phyloP scores from a whole-genome alignment of 31 red algal species.

The Bonnemaisonia californica region DNA sequence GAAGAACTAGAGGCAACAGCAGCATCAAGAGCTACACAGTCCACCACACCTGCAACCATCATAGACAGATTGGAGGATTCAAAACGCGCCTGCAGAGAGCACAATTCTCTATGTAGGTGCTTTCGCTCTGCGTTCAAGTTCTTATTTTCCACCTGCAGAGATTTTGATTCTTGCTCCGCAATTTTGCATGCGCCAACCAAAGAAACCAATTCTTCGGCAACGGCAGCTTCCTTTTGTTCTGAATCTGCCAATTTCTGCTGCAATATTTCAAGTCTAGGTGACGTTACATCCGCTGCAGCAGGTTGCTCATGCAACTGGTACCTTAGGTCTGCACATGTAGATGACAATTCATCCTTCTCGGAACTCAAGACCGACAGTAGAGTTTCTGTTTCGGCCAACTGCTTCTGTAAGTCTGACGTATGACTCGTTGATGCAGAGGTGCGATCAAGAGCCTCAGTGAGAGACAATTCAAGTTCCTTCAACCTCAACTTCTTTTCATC shows the following conservation, averaged over 20 bases:
- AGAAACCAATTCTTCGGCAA: background rate
- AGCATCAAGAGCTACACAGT: background rate
- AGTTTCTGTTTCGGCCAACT: conserved; percentile 25
- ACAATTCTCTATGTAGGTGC: background rate
- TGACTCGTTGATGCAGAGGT: background rate
- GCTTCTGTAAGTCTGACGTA: conserved; percentile 12
- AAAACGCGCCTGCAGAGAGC: background rate
- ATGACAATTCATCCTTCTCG: background rate
- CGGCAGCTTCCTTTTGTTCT: background rate
- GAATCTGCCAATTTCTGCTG: conserved; percentile 11
- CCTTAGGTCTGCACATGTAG: background rate
- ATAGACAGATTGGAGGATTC: background rate
- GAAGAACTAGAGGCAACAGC: background rate
- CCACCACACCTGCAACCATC: background rate
- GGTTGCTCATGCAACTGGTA: background rate
- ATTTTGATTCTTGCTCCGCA: conserved; percentile 5
- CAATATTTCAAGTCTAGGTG: background rate
- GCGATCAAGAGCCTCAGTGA: conserved; percentile 1
- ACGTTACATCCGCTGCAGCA: background rate
- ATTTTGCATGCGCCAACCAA: conserved; percentile 9
- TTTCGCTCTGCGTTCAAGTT: background rate
- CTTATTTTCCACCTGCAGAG: background rate
- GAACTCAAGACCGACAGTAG: conserved; percentile 17
- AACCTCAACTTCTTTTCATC: conserved; percentile 24
- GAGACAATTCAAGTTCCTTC: conserved; percentile 4